Percentiles rank a stretch among this genome's conserved stretches.
phyloP scores from a whole-genome alignment of 257 asterid genomes.

The Fraxinus pennsylvanica region DNA sequence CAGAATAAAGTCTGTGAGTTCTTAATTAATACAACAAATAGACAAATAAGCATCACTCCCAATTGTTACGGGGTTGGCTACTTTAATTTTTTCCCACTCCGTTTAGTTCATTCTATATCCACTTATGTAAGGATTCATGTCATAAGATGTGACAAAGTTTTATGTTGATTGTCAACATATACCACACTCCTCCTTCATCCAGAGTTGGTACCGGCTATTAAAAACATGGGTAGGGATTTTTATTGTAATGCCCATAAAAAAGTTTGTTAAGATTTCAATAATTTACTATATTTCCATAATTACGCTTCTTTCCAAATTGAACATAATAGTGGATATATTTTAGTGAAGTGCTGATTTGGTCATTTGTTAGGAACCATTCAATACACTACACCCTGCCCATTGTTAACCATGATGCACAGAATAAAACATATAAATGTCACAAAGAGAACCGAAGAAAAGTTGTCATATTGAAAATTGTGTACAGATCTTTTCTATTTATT shows the following conservation, averaged over 20 bases:
- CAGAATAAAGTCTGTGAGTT: neutral
- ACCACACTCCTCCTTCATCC: neutral
- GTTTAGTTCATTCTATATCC: neutral
- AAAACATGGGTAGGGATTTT: neutral
- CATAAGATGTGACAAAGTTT: neutral
- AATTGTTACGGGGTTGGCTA: neutral
- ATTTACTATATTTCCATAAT: neutral
- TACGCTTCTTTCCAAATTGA: neutral
- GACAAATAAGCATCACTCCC: neutral
- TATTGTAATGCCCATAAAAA: neutral
- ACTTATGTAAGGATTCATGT: neutral
- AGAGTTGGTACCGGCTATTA: neutral
- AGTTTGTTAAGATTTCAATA: neutral
- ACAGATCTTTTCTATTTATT: neutral
- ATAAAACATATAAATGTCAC: neutral
- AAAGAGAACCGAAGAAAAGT: constrained; percentile 6
- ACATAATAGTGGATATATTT: neutral
- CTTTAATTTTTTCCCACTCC: neutral
- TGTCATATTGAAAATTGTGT: neutral
- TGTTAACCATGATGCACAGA: neutral
- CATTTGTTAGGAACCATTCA: neutral
- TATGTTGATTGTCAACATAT: neutral
- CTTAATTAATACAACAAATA: neutral
- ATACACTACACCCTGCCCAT: neutral
- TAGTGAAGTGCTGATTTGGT: neutral